Evolutionary conservation across 805 yeast genomes (phyloP), one percentile per base, ranked within the genome.

Genomic region (Komagataella phaffii): DNA sequence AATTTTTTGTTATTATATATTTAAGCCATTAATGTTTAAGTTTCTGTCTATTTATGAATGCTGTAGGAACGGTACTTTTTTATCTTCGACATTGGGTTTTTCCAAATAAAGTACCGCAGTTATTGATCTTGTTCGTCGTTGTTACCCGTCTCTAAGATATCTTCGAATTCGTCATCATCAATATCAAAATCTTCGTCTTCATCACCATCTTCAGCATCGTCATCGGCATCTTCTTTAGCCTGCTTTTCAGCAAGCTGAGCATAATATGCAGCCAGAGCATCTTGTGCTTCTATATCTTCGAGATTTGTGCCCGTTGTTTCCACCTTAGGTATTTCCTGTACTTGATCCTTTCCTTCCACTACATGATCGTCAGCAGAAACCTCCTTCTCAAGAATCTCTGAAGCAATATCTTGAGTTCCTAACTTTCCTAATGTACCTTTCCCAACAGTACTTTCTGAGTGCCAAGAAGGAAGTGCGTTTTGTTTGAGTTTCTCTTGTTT

Each of bases 391-490:
- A 54, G 57, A 7, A 54, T 59, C 47, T 61, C 66, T 54, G 57
- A 50, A 17, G 60, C 67, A 46, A 68, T 71, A 51, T 76, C 84
- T 43, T 72, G 80, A 47, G 68, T 72, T 55, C 76, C 83, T 53
- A 80, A 59, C 55, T 71, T 75, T 53, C 83, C 86, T 53, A 79
- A 64, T 3, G 75, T 73, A 12, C 75, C 66, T 57, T 81, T 74
- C 48, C 96, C 96, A 57, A 91, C 91, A 0, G 99, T 90, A 62
- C 91, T 81, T 58, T 84, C 83, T 56, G 85, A 80, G 64, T 93
- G 96, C 99, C 99, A 93, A 24, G 93, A 83, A 6, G 99, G 99
- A 57, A 93, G 74, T 3, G 96, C 96, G 64, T 93, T 93, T 65
- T 91, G 96, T 62, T 85, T 83, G 65, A 90, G 74, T 57, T 79